A percentile compares a stretch with the other conserved stretches of the same genome.
phyloP scores from a whole-genome alignment of 257 asterid genomes.

The Nicotiana otophora region DNA sequence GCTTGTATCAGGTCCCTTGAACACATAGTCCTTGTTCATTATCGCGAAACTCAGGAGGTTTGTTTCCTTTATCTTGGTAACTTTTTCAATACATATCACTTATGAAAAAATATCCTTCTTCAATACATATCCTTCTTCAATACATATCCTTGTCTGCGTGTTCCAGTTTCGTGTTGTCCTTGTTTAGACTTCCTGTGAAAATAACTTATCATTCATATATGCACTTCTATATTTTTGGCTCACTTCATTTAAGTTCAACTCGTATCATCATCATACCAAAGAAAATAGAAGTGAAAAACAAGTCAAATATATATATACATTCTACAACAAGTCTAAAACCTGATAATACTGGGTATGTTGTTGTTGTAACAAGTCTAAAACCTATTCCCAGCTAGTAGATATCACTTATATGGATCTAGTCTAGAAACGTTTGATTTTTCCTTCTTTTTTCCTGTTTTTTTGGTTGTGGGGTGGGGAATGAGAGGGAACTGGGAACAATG shows the following conservation, averaged over 20 bases:
- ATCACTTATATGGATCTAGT: no score
- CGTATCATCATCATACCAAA: no score
- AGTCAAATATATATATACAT: no score
- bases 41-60: slow-evolving; percentile 98
- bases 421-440: neutral
- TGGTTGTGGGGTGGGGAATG: neutral
- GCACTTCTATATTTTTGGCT: neutral
- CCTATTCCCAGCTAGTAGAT: no score
- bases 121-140: neutral
- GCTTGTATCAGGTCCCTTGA: slow-evolving; percentile 70
- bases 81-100: neutral
- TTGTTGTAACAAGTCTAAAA: no score
- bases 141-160: neutral
- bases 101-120: neutral
- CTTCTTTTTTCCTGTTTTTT: neutral
- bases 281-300: no score
- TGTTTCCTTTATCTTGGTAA: slow-evolving; percentile 24
- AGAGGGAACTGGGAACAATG: neutral
- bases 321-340: no score
- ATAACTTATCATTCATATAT: neutral
- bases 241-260: no score
- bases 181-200: neutral
- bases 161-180: neutral
- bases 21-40: slow-evolving; percentile 94
- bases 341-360: no score